A percentile compares a stretch with the other conserved stretches of the same genome.
Conservation (phyloP, 805 yeast genomes). For the Scheffersomyces amazonensis region DNA sequence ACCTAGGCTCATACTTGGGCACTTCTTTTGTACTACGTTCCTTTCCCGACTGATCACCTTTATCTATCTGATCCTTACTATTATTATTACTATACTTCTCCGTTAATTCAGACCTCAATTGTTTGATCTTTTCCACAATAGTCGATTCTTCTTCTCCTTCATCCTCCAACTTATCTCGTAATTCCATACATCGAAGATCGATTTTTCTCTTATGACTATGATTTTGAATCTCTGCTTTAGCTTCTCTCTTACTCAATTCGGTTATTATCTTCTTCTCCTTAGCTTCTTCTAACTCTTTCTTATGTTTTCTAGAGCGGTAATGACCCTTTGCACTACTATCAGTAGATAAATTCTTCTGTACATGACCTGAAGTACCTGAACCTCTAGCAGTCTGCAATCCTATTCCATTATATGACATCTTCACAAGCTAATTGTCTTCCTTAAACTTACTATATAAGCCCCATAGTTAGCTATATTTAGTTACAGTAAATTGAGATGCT, state of each 20-base stretch:
- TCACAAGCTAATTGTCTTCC: no score
- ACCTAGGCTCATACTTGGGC: no score
- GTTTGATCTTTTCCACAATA: not conserved
- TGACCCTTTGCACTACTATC: conserved; percentile 22
- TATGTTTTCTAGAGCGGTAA: conserved; percentile 32
- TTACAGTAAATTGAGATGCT: no score
- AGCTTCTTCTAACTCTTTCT: conserved; percentile 15
- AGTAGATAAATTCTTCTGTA: conserved; percentile 43
- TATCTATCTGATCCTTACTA: no score
- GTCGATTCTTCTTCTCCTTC: conserved; percentile 29
- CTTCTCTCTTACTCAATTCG: conserved; percentile 13
- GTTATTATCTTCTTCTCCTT: conserved; percentile 9
- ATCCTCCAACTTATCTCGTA: conserved; percentile 52
- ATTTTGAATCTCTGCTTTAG: conserved; percentile 19
- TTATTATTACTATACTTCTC: no score
- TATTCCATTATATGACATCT: conserved; percentile 57
- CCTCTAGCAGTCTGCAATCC: conserved; percentile 59
- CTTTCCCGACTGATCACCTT: no score
- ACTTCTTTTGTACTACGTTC: no score
- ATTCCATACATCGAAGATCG: conserved; percentile 48
- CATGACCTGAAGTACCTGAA: conserved; percentile 60
- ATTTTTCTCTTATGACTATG: conserved; percentile 38
- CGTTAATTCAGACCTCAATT: not conserved
- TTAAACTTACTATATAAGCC: no score
- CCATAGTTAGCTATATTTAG: no score